A percentile compares a stretch with the other conserved stretches of the same genome.
These are phyloP conservation scores for Schrenkiella parvula DNA, from an alignment of 345 rosid species.

Conservation along the genomic window DNA sequence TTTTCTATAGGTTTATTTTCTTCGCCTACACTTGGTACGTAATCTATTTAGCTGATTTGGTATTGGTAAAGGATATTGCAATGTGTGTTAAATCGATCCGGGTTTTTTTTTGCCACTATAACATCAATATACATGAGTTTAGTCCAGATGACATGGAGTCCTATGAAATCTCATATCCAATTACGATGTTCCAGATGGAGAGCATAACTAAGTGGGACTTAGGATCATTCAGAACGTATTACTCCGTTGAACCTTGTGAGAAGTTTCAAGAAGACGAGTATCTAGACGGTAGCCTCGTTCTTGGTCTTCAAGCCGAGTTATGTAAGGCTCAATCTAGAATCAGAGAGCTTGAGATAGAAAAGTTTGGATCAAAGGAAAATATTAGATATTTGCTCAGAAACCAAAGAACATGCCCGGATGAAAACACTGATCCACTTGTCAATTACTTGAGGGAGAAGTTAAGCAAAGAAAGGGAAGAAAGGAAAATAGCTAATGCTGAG, in stretches of 20 bases:
- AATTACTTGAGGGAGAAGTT: conserved; percentile 25
- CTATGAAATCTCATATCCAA: background rate
- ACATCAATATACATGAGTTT: background rate
- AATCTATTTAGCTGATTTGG: background rate
- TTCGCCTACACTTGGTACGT: background rate
- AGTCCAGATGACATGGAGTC: background rate
- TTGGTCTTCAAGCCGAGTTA: conserved; percentile 20
- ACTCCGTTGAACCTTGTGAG: conserved; percentile 22
- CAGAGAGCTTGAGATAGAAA: conserved; percentile 28
- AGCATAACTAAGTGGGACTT: conserved; percentile 31
- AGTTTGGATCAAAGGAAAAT: background rate
- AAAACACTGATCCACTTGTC: background rate
- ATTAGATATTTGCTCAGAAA: background rate
- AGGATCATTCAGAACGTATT: conserved; percentile 21
- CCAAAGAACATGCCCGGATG: background rate
- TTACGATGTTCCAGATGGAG: conserved; percentile 21
- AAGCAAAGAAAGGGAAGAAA: conserved; percentile 7
- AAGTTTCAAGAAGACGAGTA: conserved; percentile 5
- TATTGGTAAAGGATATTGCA: background rate
- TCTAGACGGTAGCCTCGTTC: conserved; percentile 2
- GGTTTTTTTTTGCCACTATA: background rate
- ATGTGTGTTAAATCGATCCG: background rate
- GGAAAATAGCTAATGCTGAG: conserved; percentile 51
- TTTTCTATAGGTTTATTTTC: background rate
- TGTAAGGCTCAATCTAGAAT: conserved; percentile 31